A percentile compares a stretch with the other conserved stretches of the same genome.
phyloP scores from a whole-genome alignment of 2,329 filamentous ascomycete species.

The Penicillium sp. region DNA sequence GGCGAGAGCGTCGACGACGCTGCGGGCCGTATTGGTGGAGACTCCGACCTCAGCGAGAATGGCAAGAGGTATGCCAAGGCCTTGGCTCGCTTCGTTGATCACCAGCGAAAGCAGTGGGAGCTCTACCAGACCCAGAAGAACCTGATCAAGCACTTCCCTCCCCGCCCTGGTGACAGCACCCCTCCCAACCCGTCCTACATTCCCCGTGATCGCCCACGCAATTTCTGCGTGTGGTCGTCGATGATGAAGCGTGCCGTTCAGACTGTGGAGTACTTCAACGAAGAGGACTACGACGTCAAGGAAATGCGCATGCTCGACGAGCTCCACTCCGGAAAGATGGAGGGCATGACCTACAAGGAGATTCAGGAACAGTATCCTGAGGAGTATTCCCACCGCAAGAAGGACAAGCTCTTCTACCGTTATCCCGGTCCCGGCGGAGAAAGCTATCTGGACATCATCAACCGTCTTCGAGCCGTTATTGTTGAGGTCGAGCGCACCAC shows the following conservation, averaged over 20 bases:
- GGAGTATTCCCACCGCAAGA: conserved; percentile 77
- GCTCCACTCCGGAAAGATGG: conserved; percentile 87
- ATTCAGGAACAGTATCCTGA: conserved; percentile 77
- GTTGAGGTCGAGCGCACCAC: conserved; percentile 96
- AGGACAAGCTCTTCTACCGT: conserved; percentile 92
- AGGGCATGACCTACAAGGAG: conserved; percentile 91
- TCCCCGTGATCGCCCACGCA: conserved; percentile 65
- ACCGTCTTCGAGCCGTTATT: conserved; percentile 90
- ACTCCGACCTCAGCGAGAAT: conserved; percentile 79
- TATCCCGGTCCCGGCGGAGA: conserved; percentile 96
- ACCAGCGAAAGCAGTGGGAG: conserved; percentile 80
- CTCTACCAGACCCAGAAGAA: conserved; percentile 77
- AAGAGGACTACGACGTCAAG: conserved; percentile 95
- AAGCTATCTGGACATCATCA: conserved; percentile 95
- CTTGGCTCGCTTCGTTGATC: conserved; percentile 79
- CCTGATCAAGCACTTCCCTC: conserved; percentile 79
- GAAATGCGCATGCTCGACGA: conserved; percentile 98
- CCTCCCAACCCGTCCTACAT: conserved; percentile 85
- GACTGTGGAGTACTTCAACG: conserved; percentile 87
- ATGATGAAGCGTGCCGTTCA: conserved; percentile 91
- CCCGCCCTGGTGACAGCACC: conserved; percentile 84
- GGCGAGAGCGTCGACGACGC: conserved; percentile 89
- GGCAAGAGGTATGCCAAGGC: conserved; percentile 78
- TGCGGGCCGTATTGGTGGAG: conserved; percentile 84
- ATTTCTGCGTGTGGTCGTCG: conserved; percentile 98